Evolutionary conservation across 208 protist species (phyloP).

Genomic region (Acanthamoeba healyi): DNA sequence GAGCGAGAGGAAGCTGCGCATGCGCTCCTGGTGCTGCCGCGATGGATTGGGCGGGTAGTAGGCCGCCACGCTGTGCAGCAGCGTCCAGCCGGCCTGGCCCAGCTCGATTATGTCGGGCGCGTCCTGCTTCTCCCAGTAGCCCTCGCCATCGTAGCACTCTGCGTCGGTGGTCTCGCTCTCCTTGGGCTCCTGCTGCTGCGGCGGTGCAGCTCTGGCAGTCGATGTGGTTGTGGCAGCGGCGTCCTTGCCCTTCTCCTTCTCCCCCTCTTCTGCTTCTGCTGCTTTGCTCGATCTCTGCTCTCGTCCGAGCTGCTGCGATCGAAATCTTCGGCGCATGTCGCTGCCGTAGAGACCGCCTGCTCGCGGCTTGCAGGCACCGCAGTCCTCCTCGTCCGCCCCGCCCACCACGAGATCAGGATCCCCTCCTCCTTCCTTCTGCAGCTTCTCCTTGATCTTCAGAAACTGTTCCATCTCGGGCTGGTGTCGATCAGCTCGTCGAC

Average conservation of each 20-base stretch:
- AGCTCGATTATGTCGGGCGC: constrained; percentile 66
- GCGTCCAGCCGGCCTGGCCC: constrained; percentile 76
- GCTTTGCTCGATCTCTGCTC: not conserved
- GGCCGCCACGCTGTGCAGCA: constrained; percentile 80
- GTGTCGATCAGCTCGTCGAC: no score
- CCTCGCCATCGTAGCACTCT: constrained; percentile 18
- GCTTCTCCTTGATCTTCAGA: constrained; percentile 31
- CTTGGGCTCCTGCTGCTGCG: no score
- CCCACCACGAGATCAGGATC: constrained; percentile 14
- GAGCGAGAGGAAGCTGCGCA: constrained; percentile 69
- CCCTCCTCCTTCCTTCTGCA: constrained; percentile 44
- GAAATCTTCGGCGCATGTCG: constrained; percentile 1
- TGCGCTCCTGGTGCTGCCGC: constrained; percentile 63
- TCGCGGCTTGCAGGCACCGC: not conserved
- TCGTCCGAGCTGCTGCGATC: constrained; percentile 3
- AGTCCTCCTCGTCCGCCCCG: not conserved
- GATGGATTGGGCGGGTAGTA: constrained; percentile 77
- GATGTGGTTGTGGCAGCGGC: no score
- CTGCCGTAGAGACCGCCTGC: constrained; percentile 26
- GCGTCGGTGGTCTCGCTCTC: no score
- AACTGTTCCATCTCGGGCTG: constrained; percentile 6
- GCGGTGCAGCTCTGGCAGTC: no score
- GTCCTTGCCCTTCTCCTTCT: not conserved
- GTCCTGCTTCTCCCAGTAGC: constrained; percentile 62
- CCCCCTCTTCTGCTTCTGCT: not conserved